Evolutionary conservation across 73 alveolate species (phyloP).

Genomic region (Tetrahymena thermophila): DNA sequence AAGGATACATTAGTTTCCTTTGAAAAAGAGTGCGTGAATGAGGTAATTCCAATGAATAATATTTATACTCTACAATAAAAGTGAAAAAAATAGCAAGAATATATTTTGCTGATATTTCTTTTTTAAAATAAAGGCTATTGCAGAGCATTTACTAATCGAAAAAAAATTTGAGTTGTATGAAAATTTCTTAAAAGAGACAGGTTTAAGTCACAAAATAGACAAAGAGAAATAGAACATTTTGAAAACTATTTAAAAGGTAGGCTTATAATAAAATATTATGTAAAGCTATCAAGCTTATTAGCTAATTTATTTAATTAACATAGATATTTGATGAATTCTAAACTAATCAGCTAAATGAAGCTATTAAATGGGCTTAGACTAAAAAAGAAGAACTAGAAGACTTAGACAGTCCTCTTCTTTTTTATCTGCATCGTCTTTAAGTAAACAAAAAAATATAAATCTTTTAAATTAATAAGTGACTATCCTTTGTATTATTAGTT

Average conservation of each 20-base stretch:
- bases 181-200: constrained; percentile 6
- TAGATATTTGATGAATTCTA: neutral
- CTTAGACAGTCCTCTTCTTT: neutral
- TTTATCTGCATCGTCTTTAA: neutral
- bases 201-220: neutral
- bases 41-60: neutral
- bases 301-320: neutral
- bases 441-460: neutral
- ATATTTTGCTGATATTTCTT: neutral
- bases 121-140: constrained; percentile 1
- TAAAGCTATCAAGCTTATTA: neutral
- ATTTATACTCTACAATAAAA: neutral
- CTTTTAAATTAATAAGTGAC: neutral
- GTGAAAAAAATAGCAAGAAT: neutral
- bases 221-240: neutral
- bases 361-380: neutral
- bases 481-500: neutral
- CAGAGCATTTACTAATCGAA: constrained; percentile 16
- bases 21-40: constrained; percentile 1
- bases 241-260: neutral
- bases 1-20: constrained; percentile 2
- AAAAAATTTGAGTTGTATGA: constrained; percentile 29
- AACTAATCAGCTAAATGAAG: neutral
- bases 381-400: neutral
- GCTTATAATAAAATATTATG: neutral